Evolutionary conservation across 371 early-diverging fungal species (phyloP).

Genomic region (Fennellomyces sp.): DNA sequence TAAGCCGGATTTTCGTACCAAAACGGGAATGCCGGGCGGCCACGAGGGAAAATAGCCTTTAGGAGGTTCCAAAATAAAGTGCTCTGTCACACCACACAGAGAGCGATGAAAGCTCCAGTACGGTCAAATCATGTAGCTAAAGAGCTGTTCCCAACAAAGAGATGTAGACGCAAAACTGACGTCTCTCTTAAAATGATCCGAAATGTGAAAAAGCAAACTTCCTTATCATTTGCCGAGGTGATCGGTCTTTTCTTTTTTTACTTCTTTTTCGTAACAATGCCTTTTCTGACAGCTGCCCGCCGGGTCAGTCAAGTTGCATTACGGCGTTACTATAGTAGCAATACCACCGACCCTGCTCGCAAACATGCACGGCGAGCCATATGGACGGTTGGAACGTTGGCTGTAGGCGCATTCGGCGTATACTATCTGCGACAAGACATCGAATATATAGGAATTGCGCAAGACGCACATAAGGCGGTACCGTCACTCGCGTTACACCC

Average conservation of each 20-base stretch:
- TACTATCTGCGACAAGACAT: constrained; percentile 31
- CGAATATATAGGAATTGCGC: constrained; percentile 16
- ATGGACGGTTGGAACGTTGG: not conserved
- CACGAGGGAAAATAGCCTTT: no score
- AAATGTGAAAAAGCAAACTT: no score
- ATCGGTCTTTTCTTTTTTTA: not conserved
- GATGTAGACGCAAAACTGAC: no score
- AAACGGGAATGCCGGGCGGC: no score
- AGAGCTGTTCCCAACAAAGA: no score
- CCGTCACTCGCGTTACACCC: constrained; percentile 35
- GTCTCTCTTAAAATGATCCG: no score
- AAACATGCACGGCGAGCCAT: not conserved
- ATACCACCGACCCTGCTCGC: not conserved
- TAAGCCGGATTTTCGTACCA: no score
- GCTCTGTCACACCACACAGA: no score
- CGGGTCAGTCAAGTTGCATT: not conserved
- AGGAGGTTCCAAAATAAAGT: no score
- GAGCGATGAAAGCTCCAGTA: no score
- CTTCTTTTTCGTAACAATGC: not conserved
- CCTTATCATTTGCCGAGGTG: no score
- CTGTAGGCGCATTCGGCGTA: not conserved
- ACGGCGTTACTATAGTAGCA: not conserved
- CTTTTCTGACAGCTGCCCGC: not conserved
- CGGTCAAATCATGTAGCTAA: no score
- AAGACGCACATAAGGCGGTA: constrained; percentile 25